A percentile compares a stretch with the other conserved stretches of the same genome.
These are phyloP conservation scores for Diaporthe citriasiana DNA, from an alignment of 2,329 filamentous ascomycete genomes.

Conservation along the genomic window DNA sequence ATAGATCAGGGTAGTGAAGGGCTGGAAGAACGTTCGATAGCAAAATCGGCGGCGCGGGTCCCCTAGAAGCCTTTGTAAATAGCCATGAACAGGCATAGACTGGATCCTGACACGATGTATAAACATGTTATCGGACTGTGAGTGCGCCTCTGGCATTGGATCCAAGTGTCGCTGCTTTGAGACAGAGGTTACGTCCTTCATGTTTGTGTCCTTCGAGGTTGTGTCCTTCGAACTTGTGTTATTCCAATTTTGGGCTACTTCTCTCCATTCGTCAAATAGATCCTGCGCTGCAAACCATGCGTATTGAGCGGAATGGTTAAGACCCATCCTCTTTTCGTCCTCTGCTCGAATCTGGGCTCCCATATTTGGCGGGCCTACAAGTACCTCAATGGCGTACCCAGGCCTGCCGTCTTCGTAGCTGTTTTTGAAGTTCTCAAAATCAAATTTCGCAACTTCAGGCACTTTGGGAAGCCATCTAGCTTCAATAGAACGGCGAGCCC, in stretches of 20 bases:
- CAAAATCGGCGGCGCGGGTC: background rate
- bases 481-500: background rate
- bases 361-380: slow-evolving; percentile 4
- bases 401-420: background rate
- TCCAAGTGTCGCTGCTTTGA: background rate
- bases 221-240: no score
- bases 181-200: background rate
- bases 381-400: background rate
- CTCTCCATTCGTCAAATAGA: background rate
- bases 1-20: background rate
- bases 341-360: background rate
- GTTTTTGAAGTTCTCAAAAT: slow-evolving; percentile 15
- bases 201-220: background rate
- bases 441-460: background rate
- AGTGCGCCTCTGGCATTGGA: background rate
- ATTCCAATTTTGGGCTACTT: no score
- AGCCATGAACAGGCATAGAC: slow-evolving; percentile 1
- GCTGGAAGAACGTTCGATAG: background rate
- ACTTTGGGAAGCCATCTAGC: slow-evolving; percentile 14
- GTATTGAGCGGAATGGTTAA: background rate
- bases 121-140: background rate
- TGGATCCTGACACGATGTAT: slow-evolving; percentile 8
- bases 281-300: background rate
- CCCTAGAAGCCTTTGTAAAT: background rate
- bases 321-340: background rate